Base-by-base conservation (phyloP, 805 yeast species). In the Yamadazyma phyllophila region DNA sequence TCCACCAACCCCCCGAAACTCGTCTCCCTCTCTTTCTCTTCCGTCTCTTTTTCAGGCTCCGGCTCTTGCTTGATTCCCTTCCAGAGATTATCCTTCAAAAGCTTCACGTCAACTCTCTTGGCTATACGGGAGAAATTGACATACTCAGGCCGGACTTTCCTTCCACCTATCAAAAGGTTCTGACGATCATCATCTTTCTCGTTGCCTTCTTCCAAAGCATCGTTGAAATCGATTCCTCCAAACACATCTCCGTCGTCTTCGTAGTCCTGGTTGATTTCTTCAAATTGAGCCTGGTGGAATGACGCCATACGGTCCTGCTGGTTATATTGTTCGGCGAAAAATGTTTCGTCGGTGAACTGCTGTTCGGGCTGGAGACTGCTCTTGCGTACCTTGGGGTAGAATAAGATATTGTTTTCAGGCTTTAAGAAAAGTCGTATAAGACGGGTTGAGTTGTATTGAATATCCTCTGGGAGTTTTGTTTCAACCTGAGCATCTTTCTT, bases 391-490 rank as follows among this genome's bases (percentile, higher is more conserved):
- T 51, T 50, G 8, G 56, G 51, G 41, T 47, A 52, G 36, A 46
- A 45, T 16, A 50, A 52, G 50, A 49, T 60, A 15, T 53, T 35
- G 12, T 46, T 46, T 20, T 52, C 48, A 2, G 96, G 95, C 59
- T 86, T 87, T 38, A 83, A 66, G 58, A 87, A 87, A 29, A 88
- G 69, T 46, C 76, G 77, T 7, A 86, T 77, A 45, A 92, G 73
- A 46, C 80, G 76, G 41, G 78, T 78, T 0, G 96, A 82, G 5
- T 84, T 77, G 62, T 86, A 88, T 50, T 78, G 82, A 50, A 78
- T 71, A 61, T 88, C 96, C 52, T 81, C 83, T 0, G 96, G 96
- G 7, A 88, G 65, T 36, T 81, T 59, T 55, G 78, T 76, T 40
- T 70, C 50, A 29, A 7, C 43, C 37, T 20, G 42, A 13, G 29